Conservation (phyloP, 2,329 filamentous ascomycete genomes). For the Juglanconis sp. region DNA sequence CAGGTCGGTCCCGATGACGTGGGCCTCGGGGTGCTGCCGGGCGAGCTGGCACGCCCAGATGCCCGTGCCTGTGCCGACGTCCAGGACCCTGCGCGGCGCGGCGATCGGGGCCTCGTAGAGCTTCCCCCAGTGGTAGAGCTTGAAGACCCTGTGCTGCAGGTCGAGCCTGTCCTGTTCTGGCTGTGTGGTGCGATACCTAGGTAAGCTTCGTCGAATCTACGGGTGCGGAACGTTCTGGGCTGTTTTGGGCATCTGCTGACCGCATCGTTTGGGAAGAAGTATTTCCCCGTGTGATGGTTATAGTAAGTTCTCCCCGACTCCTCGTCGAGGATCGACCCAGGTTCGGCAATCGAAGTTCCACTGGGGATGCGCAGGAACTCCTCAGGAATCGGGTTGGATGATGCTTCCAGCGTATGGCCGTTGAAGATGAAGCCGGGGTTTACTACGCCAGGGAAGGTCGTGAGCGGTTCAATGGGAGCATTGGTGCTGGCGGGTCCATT, state of each 20-base stretch:
- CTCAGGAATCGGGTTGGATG: conserved; percentile 8
- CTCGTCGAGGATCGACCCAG: conserved; percentile 9
- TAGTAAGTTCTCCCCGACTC: conserved; percentile 16
- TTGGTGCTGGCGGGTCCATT: not conserved
- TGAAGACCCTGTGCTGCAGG: conserved; percentile 38
- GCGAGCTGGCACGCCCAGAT: conserved; percentile 50
- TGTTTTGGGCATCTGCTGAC: not conserved
- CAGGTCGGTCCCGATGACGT: conserved; percentile 42
- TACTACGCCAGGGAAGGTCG: not conserved
- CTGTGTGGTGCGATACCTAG: not conserved
- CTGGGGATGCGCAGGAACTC: conserved; percentile 13
- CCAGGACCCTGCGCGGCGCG: conserved; percentile 40
- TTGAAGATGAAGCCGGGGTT: not conserved
- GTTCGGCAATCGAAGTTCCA: conserved; percentile 12
- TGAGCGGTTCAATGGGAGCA: not conserved
- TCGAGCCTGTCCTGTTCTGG: conserved; percentile 33
- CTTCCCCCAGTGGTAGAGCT: conserved; percentile 35
- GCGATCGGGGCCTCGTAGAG: conserved; percentile 44
- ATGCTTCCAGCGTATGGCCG: conserved; percentile 11
- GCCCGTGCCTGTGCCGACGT: conserved; percentile 45
- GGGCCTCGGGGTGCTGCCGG: conserved; percentile 34
- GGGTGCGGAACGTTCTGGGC: too few relatives aligned
- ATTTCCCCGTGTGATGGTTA: conserved; percentile 18
- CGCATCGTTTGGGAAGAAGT: conserved; percentile 31
- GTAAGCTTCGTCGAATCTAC: not conserved